These are phyloP conservation scores for Colletotrichum sp. DNA, from an alignment of 2,329 filamentous ascomycete genomes.

Conservation along the genomic window DNA sequence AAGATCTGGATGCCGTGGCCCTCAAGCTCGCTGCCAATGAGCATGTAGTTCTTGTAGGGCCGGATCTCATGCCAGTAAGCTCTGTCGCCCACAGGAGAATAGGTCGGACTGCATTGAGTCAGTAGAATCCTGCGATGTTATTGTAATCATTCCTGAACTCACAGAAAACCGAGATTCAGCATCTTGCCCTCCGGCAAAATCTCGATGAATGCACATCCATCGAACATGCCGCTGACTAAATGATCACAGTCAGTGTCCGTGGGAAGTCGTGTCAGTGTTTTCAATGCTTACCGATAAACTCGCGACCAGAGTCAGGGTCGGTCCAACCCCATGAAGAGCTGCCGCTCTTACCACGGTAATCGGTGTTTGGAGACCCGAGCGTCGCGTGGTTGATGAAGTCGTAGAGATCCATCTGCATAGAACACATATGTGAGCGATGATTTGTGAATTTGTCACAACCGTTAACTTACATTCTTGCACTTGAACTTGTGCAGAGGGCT, in stretches of 20 bases:
- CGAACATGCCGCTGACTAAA: conserved; percentile 30
- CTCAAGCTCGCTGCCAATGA: conserved; percentile 43
- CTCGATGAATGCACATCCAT: conserved; percentile 51
- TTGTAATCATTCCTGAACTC: background rate
- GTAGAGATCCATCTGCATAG: conserved; percentile 48
- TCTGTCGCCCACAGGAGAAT: conserved; percentile 14
- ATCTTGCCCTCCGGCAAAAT: conserved; percentile 45
- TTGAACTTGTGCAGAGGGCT: conserved; percentile 25
- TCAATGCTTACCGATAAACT: conserved; percentile 12
- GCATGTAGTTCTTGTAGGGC: conserved; percentile 34
- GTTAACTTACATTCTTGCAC: conserved; percentile 23
- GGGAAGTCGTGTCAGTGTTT: too few relatives aligned
- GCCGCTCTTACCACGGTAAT: conserved; percentile 26
- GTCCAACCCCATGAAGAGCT: conserved; percentile 48
- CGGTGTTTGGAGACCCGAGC: conserved; percentile 45
- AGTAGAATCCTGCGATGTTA: background rate
- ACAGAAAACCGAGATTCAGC: conserved; percentile 47
- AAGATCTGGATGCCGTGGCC: conserved; percentile 66
- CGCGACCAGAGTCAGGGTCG: conserved; percentile 38
- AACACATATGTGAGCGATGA: accelerated
- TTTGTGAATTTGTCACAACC: background rate
- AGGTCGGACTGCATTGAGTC: conserved; percentile 7
- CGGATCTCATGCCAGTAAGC: conserved; percentile 40
- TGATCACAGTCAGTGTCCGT: background rate
- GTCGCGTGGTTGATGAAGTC: conserved; percentile 58